Base-by-base conservation (phyloP, 2,329 filamentous ascomycete species). In the Penicillium janthinellum region DNA sequence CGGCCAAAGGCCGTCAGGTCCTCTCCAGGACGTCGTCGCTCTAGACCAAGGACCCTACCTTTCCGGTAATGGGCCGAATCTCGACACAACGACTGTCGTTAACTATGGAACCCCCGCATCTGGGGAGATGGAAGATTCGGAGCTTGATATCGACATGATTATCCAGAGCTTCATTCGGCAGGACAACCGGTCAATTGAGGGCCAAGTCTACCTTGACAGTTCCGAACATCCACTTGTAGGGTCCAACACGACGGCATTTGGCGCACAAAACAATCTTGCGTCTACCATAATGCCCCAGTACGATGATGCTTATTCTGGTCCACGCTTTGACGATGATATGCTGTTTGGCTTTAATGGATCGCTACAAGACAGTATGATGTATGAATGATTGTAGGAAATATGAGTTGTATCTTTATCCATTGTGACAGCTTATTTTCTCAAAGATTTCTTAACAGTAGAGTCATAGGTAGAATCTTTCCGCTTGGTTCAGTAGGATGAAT, bases 161-260 rank as follows among this genome's bases (percentile, higher is more conserved):
- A 78, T 79, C 15, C 75, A 76, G 60, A 78, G 76, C 60, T 78
- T 79, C 52, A 75, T 76, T 37, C 70, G 74, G 12, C 73, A 76
- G 56, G 67, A 73, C 38, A 44, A 58, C 49, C 60, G 50, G 56
- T 22, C 39, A 17, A 14, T 8, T n/a, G 62, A 64, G 15, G 53
- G 48, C 1, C 62, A 59, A 12, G 0, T n/a, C 12, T 44, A 38
- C n/a, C 28, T 28, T 39, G 48, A 60, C 10, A 15, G 22, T 17
- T n/a, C 31, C 17, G 37, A 58, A 17, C 41, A 35, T 41, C 10
- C 22, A 5, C 35, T 51, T 42, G 5, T 49, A 31, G 25, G 28
- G 8, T 37, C 54, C 31, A 22, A 35, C 3, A 15, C 44, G 11
- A 31, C 50, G 15, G 22, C 50, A 2, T 25, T 58, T 4, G 58